A percentile compares a stretch with the other conserved stretches of the same genome.
Evolutionary conservation across 192 early-diverging fungal species (phyloP).

Genomic region (Backusella australiensis): DNA sequence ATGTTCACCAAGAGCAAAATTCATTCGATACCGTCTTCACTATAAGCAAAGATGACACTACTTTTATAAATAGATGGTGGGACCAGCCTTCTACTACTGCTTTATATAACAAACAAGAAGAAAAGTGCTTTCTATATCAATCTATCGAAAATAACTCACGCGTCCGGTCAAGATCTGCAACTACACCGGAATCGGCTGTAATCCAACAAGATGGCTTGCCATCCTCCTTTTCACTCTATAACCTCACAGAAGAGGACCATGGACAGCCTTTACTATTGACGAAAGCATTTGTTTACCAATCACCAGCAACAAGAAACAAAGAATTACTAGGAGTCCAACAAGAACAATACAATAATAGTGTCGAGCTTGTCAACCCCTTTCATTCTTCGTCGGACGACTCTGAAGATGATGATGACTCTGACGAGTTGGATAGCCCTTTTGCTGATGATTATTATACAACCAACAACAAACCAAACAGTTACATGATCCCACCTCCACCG

Average conservation of each 20-base stretch:
- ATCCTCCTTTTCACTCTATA: background rate
- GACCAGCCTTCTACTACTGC: background rate
- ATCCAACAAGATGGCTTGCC: background rate
- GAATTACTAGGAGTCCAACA: background rate
- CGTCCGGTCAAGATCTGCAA: background rate
- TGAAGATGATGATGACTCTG: background rate
- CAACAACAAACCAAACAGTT: constrained; percentile 7
- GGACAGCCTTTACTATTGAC: constrained; percentile 23
- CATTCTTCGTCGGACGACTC: constrained; percentile 4
- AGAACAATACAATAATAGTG: background rate
- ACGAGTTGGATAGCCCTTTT: background rate
- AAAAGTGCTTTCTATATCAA: background rate
- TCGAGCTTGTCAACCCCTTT: background rate
- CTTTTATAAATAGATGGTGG: background rate
- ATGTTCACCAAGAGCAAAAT: background rate
- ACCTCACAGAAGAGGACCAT: background rate
- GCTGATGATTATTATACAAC: background rate
- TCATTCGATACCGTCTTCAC: constrained; percentile 6
- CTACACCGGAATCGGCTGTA: background rate
- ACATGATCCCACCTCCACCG: constrained; percentile 16
- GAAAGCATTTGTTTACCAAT: constrained; percentile 21
- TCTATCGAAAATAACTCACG: background rate
- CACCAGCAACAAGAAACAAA: constrained; percentile 7
- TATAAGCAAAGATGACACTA: background rate
- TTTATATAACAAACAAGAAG: background rate